Conservation (phyloP, 2,329 filamentous ascomycete genomes). For the Diplodia intermedia region DNA sequence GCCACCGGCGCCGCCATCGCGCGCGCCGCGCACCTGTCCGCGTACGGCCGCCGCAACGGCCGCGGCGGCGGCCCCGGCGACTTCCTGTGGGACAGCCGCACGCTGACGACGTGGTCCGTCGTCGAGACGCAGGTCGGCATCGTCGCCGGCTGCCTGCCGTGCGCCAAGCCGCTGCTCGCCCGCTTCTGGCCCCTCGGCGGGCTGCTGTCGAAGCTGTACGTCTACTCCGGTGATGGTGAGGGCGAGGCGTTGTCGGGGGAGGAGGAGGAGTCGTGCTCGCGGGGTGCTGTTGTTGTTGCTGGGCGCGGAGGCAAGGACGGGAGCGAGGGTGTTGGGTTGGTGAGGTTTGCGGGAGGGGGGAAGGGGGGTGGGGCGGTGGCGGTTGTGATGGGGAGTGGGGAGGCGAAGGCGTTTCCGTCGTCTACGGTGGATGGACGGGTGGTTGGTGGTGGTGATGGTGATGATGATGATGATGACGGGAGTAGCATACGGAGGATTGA, state of each 20-base stretch:
- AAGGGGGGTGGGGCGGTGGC: not conserved
- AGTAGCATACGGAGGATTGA: not conserved
- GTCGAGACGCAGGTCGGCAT: slow-evolving; percentile 55
- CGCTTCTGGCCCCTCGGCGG: too few species aligned
- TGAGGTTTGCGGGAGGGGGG: not conserved
- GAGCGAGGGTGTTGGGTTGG: not conserved
- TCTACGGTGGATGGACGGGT: not conserved
- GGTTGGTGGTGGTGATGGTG: not conserved
- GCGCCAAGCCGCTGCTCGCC: slow-evolving; percentile 53
- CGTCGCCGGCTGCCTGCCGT: slow-evolving; percentile 53
- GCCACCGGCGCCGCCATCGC: slow-evolving; percentile 52
- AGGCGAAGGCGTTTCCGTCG: not conserved
- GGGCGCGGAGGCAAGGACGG: not conserved
- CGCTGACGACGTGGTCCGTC: slow-evolving; percentile 58
- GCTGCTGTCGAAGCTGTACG: too few species aligned
- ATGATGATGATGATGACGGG: not conserved
- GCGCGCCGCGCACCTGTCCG: slow-evolving; percentile 47
- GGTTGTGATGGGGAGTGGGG: not conserved
- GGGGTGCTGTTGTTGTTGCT: not conserved
- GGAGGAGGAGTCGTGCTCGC: not conserved
- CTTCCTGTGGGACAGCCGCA: slow-evolving; percentile 51
- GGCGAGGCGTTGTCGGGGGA: slow-evolving; percentile 2
- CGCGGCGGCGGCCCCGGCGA: slow-evolving; percentile 43
- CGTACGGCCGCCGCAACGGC: slow-evolving; percentile 42
- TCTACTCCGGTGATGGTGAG: too few species aligned